These are phyloP conservation scores for Plasmodium gallinaceum DNA, from an alignment of 169 alveolate genomes.

Conservation along the genomic window DNA sequence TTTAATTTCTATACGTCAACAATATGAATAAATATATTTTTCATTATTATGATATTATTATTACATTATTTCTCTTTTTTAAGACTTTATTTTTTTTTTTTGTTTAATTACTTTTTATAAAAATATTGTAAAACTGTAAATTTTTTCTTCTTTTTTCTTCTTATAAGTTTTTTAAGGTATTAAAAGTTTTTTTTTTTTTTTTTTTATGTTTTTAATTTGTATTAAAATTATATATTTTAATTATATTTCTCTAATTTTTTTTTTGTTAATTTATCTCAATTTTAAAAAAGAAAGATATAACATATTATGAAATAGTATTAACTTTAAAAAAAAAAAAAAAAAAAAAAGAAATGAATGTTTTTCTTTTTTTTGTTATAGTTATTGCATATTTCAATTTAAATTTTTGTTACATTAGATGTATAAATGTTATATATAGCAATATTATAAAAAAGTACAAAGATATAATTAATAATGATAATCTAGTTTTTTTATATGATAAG, in stretches of 20 bases:
- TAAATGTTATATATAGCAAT: conserved; percentile 1
- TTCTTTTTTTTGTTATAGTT: conserved; percentile 20
- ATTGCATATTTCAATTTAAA: conserved; percentile 11
- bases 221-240: too few relatives aligned
- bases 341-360: conserved; percentile 37
- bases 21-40: too few relatives aligned
- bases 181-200: too few relatives aligned
- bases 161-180: too few relatives aligned
- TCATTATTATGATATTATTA: too few relatives aligned
- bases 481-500: conserved; percentile 2
- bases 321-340: background rate
- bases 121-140: too few relatives aligned
- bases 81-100: too few relatives aligned
- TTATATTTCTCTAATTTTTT: background rate
- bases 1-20: too few relatives aligned
- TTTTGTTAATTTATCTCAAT: conserved; percentile 3
- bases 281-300: background rate
- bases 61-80: too few relatives aligned
- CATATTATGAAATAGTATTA: background rate
- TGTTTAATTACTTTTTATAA: too few relatives aligned
- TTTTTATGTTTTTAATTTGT: too few relatives aligned
- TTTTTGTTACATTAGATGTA: conserved; percentile 21
- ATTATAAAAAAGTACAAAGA: conserved; percentile 7
- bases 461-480: background rate
- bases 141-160: too few relatives aligned